Evolutionary conservation across 1,284 basidiomycete genomes (phyloP).

Genomic region (Waitea zeae): DNA sequence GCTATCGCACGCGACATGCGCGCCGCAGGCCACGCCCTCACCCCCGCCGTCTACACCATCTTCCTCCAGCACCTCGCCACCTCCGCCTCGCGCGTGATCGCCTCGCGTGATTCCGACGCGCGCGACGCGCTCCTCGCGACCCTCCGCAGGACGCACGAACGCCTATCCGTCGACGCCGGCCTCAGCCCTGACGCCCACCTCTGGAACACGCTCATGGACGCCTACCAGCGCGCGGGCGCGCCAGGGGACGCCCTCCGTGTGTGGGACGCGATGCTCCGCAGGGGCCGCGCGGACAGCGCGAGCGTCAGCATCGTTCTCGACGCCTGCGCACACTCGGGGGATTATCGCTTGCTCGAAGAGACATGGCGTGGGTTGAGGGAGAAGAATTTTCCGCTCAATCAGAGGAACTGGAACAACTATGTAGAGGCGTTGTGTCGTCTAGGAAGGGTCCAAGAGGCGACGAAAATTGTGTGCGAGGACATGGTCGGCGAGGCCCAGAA

Average conservation of each 20-base stretch:
- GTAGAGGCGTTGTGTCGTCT: constrained; percentile 78
- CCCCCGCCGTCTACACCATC: constrained; percentile 51
- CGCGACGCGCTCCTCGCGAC: constrained; percentile 21
- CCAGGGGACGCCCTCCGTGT: constrained; percentile 58
- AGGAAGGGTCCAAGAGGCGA: constrained; percentile 49
- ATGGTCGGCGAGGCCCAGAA: constrained; percentile 32
- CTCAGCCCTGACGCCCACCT: constrained; percentile 59
- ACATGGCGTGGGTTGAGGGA: constrained; percentile 34
- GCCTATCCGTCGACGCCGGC: constrained; percentile 61
- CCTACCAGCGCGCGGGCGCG: constrained; percentile 65
- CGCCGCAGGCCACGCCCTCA: constrained; percentile 36
- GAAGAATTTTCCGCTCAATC: constrained; percentile 34
- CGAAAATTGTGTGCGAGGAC: constrained; percentile 42
- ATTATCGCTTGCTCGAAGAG: constrained; percentile 28
- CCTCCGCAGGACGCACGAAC: constrained; percentile 60
- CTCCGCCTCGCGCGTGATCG: constrained; percentile 18
- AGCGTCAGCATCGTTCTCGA: constrained; percentile 67
- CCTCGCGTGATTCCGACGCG: constrained; percentile 9
- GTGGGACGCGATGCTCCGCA: constrained; percentile 64
- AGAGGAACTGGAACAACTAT: constrained; percentile 63
- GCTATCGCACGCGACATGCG: constrained; percentile 79
- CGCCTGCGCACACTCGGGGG: constrained; percentile 51
- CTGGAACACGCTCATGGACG: constrained; percentile 85
- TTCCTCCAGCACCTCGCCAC: constrained; percentile 41
- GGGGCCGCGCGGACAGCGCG: constrained; percentile 30